Conservation (phyloP, 2,329 filamentous ascomycete genomes). For the Bipolaris victoriae region DNA sequence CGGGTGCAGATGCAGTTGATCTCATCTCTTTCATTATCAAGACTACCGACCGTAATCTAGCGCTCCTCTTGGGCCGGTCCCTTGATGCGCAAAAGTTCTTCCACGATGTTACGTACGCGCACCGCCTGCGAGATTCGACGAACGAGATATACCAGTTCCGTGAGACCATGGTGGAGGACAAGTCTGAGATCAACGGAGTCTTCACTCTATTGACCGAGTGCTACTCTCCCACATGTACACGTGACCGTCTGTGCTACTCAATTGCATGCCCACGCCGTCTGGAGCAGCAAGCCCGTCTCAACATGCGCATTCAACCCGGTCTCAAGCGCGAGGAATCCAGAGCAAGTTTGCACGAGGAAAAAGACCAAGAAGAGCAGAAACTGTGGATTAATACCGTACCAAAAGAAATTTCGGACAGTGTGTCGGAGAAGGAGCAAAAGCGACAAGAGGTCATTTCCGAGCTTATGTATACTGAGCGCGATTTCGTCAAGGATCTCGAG, state of each 20-base stretch:
- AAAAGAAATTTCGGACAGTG: slow-evolving; percentile 89
- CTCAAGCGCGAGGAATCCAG: slow-evolving; percentile 74
- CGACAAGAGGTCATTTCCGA: slow-evolving; percentile 97
- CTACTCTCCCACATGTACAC: slow-evolving; percentile 95
- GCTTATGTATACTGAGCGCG: slow-evolving; percentile 96
- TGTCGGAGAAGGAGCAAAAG: slow-evolving; percentile 93
- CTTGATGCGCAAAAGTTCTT: slow-evolving; percentile 99
- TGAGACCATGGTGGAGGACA: slow-evolving; percentile 87
- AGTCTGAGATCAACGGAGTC: slow-evolving; percentile 88
- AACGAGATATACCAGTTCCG: slow-evolving; percentile 97
- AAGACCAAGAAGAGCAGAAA: slow-evolving; percentile 94
- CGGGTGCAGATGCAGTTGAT: slow-evolving; percentile 93
- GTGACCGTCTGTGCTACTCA: slow-evolving; percentile 95
- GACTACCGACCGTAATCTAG: slow-evolving; percentile 93
- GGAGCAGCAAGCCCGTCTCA: slow-evolving; percentile 92
- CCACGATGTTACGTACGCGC: slow-evolving; percentile 98
- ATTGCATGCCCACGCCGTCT: slow-evolving; percentile 93
- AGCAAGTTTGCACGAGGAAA: slow-evolving; percentile 80
- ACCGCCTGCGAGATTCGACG: slow-evolving; percentile 89
- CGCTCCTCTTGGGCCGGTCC: slow-evolving; percentile 85
- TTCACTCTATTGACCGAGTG: slow-evolving; percentile 97
- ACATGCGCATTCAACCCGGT: slow-evolving; percentile 89
- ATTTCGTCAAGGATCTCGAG: slow-evolving; percentile 98
- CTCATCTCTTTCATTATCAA: slow-evolving; percentile 96
- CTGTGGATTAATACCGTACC: slow-evolving; percentile 99